Evolutionary conservation across 768 basidiomycete genomes (phyloP).

Genomic region (Pisolithus marmoratus): DNA sequence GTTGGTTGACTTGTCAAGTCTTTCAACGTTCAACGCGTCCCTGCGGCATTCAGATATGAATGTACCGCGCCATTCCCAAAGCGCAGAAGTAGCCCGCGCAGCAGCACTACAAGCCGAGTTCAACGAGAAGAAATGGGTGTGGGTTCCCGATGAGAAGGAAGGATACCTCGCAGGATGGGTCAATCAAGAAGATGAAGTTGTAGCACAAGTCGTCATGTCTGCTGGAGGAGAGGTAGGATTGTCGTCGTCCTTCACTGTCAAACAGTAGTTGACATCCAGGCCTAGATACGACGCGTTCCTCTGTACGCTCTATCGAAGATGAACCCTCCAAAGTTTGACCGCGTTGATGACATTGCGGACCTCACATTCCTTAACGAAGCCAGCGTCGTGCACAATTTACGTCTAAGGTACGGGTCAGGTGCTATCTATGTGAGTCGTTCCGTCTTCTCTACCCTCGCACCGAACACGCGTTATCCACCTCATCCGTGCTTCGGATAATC

Average conservation of each 20-base stretch:
- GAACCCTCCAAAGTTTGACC: conserved; percentile 98
- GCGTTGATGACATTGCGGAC: conserved; percentile 97
- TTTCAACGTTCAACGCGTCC: not conserved
- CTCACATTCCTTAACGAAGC: conserved; percentile 98
- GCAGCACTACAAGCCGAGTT: conserved; percentile 93
- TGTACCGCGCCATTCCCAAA: conserved; percentile 43
- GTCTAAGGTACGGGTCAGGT: conserved; percentile 84
- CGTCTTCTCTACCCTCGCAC: conserved; percentile 1
- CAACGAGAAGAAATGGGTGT: conserved; percentile 98
- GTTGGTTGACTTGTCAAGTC: not conserved
- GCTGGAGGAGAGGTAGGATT: conserved; percentile 70
- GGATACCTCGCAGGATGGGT: conserved; percentile 97
- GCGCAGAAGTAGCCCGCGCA: conserved; percentile 69
- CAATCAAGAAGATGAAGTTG: conserved; percentile 76
- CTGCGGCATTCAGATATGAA: conserved; percentile 34
- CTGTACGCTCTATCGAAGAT: conserved; percentile 86
- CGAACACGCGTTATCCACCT: not conserved
- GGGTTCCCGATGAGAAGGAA: conserved; percentile 89
- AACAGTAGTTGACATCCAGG: conserved; percentile 1
- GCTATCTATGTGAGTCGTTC: conserved; percentile 76
- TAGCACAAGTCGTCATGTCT: conserved; percentile 80
- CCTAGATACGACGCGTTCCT: conserved; percentile 61
- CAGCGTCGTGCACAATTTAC: conserved; percentile 96
- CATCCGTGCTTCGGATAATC: not conserved
- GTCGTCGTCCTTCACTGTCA: not conserved